Evolutionary conservation across 1,284 basidiomycete species (phyloP), one percentile per base, ranked within the genome.

Genomic region (Stygiomarasmius scandens): DNA sequence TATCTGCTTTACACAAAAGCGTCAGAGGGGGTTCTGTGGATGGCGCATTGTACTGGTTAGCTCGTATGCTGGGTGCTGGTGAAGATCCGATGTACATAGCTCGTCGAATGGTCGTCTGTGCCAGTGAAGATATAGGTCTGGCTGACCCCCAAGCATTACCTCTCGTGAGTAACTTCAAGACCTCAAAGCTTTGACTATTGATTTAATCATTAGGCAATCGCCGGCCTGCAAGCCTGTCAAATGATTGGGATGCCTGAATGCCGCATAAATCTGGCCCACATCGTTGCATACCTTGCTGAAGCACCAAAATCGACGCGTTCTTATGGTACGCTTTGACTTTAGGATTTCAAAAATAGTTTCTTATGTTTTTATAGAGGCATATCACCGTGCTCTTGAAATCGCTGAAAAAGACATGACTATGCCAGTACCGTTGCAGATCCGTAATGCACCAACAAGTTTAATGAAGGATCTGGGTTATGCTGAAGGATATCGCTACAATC

Each of bases 31-130:
- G 85, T 53, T 84, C 95, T 63, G 85, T 87, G 1, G 82, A 84
- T 64, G 94, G 92, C 0, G 92, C 92, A 6, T 77, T 96, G 75
- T 96, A 96, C 72, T 96, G 93, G 93, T 78, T 95, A 6, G 92
- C 91, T 10, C 80, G 87, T 46, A 93, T 94, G 90, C 76, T 93
- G 34, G 81, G 79, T 48, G 89, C 85, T n/a, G 94, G 93, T 11
- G 93, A 96, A 70, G 95, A 96, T 71, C 90, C 95, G 2, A 69
- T 95, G 36, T 96, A 90, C 67, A 85, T 96, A 60, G 91, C 89
- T 1, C 79, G 94, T 24, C 78, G 93, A 29, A 82, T 95, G 72
- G 83, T 93, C 14, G 89, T 95, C 1, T 89, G 92, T 56, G 92
- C 93, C 1, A 92, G 89, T 54, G 93, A 95, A 69, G 93, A 95